phyloP scores from a whole-genome alignment of 31 red algal species.

The Asparagopsis taxiformis region DNA sequence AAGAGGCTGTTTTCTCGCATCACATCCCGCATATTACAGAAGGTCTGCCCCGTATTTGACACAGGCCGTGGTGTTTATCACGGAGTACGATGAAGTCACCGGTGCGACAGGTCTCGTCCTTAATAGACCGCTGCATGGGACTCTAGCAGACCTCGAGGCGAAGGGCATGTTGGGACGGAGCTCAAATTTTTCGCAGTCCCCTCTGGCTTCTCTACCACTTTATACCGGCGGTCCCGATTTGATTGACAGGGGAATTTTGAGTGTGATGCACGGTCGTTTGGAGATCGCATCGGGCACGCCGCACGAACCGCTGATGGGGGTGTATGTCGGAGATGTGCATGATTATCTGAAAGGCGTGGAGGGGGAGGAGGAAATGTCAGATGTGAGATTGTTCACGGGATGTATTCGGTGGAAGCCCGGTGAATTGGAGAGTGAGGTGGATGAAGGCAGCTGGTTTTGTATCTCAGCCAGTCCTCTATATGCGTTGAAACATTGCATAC shows the following conservation, averaged over 20 bases:
- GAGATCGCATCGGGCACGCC: background rate
- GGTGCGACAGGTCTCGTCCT: conserved; percentile 61
- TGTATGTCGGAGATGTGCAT: conserved; percentile 34
- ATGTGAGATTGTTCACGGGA: conserved; percentile 47
- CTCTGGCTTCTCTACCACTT: conserved; percentile 21
- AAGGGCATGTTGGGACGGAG: conserved; percentile 55
- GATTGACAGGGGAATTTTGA: conserved; percentile 25
- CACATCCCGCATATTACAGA: conserved; percentile 68
- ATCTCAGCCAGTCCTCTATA: conserved; percentile 44
- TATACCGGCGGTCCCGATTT: conserved; percentile 55
- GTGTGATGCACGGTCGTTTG: conserved; percentile 18
- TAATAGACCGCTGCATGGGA: conserved; percentile 43
- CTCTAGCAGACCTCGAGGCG: conserved; percentile 30
- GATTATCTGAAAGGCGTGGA: conserved; percentile 9
- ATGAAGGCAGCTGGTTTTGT: conserved; percentile 56
- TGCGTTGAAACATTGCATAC: conserved; percentile 52
- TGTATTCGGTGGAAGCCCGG: conserved; percentile 54
- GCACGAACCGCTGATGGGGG: conserved; percentile 46
- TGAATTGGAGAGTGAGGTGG: conserved; percentile 48
- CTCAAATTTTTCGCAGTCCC: conserved; percentile 8
- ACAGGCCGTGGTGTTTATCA: conserved; percentile 62
- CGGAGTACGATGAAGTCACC: background rate
- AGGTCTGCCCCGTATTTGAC: conserved; percentile 43
- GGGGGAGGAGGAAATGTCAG: conserved; percentile 16
- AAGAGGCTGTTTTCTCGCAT: conserved; percentile 63